Percentiles rank a stretch among this genome's conserved stretches.
Conservation (phyloP, 1,139 yeast species). For the Scheffersomyces titani region DNA sequence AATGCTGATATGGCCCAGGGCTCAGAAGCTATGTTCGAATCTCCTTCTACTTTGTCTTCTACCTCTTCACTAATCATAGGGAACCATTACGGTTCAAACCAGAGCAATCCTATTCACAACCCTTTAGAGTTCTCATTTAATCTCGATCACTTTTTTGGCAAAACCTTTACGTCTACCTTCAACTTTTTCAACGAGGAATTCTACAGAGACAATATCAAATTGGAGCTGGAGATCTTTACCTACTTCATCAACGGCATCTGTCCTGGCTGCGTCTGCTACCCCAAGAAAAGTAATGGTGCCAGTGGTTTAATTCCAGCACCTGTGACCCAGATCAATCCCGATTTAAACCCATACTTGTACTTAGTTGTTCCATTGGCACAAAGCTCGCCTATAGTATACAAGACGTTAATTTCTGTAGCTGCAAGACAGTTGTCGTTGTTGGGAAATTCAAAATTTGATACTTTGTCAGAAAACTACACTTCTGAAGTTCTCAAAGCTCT, state of each 20-base stretch:
- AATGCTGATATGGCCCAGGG: background rate
- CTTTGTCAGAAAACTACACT: slow-evolving; percentile 23
- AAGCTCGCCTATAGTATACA: slow-evolving; percentile 27
- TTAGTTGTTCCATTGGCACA: slow-evolving; percentile 34
- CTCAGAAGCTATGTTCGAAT: background rate
- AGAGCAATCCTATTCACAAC: background rate
- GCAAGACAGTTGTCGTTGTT: slow-evolving; percentile 32
- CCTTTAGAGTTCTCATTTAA: background rate
- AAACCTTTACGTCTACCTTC: slow-evolving; percentile 4
- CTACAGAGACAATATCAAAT: slow-evolving; percentile 6
- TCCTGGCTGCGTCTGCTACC: slow-evolving; percentile 36
- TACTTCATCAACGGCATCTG: slow-evolving; percentile 33
- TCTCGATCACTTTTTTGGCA: slow-evolving; percentile 5
- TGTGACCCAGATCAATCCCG: slow-evolving; percentile 14
- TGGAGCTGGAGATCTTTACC: slow-evolving; percentile 22
- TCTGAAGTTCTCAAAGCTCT: slow-evolving; percentile 25
- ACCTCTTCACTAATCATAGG: background rate
- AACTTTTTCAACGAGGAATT: slow-evolving; percentile 7
- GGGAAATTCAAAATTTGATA: slow-evolving; percentile 24
- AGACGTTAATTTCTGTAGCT: slow-evolving; percentile 33
- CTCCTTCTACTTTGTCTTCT: background rate
- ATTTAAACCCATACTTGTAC: slow-evolving; percentile 34
- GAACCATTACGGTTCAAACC: background rate
- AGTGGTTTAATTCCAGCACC: slow-evolving; percentile 3
- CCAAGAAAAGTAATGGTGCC: slow-evolving; percentile 6